Evolutionary conservation across 495 filamentous ascomycete species (phyloP).

Genomic region (Achaetomiella virescens): DNA sequence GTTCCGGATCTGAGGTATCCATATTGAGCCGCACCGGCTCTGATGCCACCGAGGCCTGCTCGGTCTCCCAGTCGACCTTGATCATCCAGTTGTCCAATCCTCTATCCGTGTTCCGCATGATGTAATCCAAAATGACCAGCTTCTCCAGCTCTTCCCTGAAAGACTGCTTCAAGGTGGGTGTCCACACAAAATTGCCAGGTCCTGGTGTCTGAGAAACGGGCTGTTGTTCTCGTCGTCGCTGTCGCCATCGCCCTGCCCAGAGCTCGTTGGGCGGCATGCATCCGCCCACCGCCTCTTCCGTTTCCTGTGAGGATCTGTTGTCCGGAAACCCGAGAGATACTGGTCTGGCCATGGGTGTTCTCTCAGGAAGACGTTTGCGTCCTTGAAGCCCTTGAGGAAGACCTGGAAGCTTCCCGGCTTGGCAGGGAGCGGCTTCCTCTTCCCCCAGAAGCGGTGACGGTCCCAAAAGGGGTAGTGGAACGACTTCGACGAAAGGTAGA

Average conservation of each 20-base stretch:
- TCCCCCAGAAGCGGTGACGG: constrained; percentile 77
- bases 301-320: constrained; percentile 64
- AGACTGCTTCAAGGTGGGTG: constrained; percentile 76
- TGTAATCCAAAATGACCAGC: constrained; percentile 95
- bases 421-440: constrained; percentile 77
- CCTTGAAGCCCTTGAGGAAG: constrained; percentile 93
- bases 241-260: constrained; percentile 62
- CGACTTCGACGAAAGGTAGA: constrained; percentile 88
- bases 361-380: constrained; percentile 89
- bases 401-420: constrained; percentile 97
- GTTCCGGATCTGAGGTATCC: constrained; percentile 40
- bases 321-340: constrained; percentile 65
- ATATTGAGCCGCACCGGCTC: constrained; percentile 68
- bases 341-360: constrained; percentile 99
- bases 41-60: constrained; percentile 77
- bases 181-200: constrained; percentile 71
- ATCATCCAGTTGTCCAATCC: constrained; percentile 99
- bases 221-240: constrained; percentile 55
- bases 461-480: constrained; percentile 99
- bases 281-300: constrained; percentile 72
- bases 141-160: constrained; percentile 97
- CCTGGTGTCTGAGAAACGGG: constrained; percentile 30
- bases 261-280: constrained; percentile 67
- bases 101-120: constrained; percentile 98
- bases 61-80: constrained; percentile 76